Evolutionary conservation across 768 basidiomycete genomes (phyloP).

Genomic region (Candolleomyces eurysporus): DNA sequence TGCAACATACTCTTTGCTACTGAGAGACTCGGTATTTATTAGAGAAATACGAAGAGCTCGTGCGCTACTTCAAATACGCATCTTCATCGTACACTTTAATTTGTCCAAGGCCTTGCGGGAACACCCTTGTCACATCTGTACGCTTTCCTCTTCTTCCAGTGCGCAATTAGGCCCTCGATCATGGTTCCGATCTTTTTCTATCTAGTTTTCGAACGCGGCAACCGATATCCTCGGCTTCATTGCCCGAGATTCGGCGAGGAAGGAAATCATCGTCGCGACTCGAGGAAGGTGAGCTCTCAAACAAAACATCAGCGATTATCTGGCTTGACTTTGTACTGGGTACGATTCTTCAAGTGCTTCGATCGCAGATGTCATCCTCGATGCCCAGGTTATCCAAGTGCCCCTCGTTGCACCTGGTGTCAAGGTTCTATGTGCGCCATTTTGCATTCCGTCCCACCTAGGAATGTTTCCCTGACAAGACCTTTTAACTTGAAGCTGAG

Average conservation of each 20-base stretch:
- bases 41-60: conserved; percentile 43
- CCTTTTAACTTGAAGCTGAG: conserved; percentile 25
- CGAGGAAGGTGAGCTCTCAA: conserved; percentile 42
- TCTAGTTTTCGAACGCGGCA: conserved; percentile 38
- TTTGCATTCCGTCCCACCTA: not conserved
- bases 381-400: conserved; percentile 38
- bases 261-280: conserved; percentile 48
- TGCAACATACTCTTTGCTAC: too few species aligned
- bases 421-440: conserved; percentile 33
- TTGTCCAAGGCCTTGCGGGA: conserved; percentile 52
- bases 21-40: not conserved
- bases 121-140: conserved; percentile 37
- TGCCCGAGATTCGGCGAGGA: conserved; percentile 42
- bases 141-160: not conserved
- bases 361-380: conserved; percentile 39
- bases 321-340: too few species aligned
- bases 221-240: conserved; percentile 50
- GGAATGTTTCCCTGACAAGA: not conserved
- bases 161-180: too few species aligned
- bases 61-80: conserved; percentile 56
- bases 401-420: conserved; percentile 46
- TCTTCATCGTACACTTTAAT: conserved; percentile 45
- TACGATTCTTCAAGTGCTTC: conserved; percentile 30
- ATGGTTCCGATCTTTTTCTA: not conserved
- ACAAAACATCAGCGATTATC: not conserved